Evolutionary conservation across 257 asterid genomes (phyloP).

Genomic region (Fraxinus americana): DNA sequence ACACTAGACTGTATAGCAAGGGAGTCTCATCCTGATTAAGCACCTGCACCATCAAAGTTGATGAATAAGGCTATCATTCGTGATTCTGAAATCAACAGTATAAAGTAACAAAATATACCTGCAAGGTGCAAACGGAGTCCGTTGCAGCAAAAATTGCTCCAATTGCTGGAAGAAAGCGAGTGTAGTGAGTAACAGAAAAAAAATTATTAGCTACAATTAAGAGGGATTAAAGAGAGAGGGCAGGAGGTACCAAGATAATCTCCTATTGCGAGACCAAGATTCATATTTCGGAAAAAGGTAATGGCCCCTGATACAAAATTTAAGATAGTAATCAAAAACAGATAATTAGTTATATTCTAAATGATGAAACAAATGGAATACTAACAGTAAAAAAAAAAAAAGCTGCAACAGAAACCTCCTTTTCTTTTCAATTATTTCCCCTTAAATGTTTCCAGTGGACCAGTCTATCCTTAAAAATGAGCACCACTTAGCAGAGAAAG

Average conservation of each 20-base stretch:
- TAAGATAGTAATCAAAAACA: constrained; percentile 12
- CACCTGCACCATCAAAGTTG: constrained; percentile 43
- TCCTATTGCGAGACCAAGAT: constrained; percentile 73
- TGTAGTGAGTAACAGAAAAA: background rate
- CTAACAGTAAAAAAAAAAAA: background rate
- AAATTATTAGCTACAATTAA: background rate
- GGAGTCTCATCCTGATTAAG: constrained; percentile 70
- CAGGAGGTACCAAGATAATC: constrained; percentile 76
- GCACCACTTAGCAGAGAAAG: constrained; percentile 10
- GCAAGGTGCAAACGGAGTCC: constrained; percentile 72
- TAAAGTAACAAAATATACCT: constrained; percentile 37
- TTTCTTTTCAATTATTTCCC: constrained; percentile 5
- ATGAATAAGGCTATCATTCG: background rate
- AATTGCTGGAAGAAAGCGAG: constrained; percentile 46
- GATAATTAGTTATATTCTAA: constrained; percentile 12
- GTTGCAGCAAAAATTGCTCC: constrained; percentile 80
- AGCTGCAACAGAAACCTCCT: constrained; percentile 1
- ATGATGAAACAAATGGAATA: constrained; percentile 17
- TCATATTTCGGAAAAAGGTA: constrained; percentile 59
- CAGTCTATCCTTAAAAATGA: constrained; percentile 2
- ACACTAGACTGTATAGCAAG: constrained; percentile 61
- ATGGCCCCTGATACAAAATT: constrained; percentile 70
- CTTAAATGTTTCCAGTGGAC: background rate
- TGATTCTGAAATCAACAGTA: constrained; percentile 15
- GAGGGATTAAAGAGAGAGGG: background rate